Conservation (phyloP, 2,329 filamentous ascomycete species). For the Graphiopsis chlorocephala region DNA sequence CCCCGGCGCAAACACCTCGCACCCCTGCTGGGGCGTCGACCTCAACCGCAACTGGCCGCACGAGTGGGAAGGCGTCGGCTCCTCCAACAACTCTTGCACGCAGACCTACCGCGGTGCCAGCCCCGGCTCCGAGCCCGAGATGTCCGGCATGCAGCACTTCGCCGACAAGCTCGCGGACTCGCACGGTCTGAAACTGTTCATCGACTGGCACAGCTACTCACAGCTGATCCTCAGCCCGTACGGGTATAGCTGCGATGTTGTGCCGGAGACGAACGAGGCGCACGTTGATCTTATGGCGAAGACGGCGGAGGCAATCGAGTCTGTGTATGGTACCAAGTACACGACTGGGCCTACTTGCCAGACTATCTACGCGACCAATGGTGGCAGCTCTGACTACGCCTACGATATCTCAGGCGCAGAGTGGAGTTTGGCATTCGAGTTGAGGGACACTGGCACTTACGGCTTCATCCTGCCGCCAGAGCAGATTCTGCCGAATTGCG, state of each 20-base stretch:
- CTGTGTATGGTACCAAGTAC: conserved; percentile 50
- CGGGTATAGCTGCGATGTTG: conserved; percentile 56
- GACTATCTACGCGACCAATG: conserved; percentile 13
- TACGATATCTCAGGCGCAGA: conserved; percentile 17
- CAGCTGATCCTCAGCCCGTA: conserved; percentile 60
- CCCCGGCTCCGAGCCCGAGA: conserved; percentile 51
- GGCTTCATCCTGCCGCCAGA: conserved; percentile 15
- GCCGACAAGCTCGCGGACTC: conserved; percentile 7
- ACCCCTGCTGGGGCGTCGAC: conserved; percentile 51
- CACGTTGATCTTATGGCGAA: conserved; percentile 51
- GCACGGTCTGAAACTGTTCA: conserved; percentile 52
- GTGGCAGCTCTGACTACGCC: conserved; percentile 17
- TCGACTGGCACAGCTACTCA: conserved; percentile 64
- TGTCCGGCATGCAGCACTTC: conserved; percentile 22
- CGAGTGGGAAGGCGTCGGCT: conserved; percentile 47
- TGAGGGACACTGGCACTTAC: conserved; percentile 10
- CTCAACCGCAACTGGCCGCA: conserved; percentile 58
- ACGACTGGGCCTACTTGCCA: conserved; percentile 47
- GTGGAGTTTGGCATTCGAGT: conserved; percentile 15
- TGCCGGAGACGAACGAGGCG: conserved; percentile 45
- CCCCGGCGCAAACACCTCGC: conserved; percentile 31
- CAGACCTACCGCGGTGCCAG: conserved; percentile 44
- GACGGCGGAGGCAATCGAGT: conserved; percentile 54
- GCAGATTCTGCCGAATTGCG: conserved; percentile 15
- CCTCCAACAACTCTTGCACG: conserved; percentile 51